Evolutionary conservation across 768 basidiomycete species (phyloP).

Genomic region (Galerina sulciceps): DNA sequence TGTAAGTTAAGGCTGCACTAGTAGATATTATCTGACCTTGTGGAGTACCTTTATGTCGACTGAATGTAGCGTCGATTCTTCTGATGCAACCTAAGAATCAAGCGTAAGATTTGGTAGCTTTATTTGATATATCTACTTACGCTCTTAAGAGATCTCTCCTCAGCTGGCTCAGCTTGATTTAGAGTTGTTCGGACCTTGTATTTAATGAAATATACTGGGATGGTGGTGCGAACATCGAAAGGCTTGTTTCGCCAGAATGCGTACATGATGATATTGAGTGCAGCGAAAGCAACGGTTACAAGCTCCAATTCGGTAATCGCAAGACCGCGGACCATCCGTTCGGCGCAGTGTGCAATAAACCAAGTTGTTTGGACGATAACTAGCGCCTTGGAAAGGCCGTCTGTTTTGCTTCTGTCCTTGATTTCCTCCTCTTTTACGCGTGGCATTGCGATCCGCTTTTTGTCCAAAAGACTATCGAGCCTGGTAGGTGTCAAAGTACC

Average conservation of each 20-base stretch:
- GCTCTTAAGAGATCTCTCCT: background rate
- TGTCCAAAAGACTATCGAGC: background rate
- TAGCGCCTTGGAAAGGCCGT: conserved; percentile 29
- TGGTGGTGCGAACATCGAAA: conserved; percentile 24
- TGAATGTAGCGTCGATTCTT: too few relatives aligned
- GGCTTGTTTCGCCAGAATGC: conserved; percentile 40
- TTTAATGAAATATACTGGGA: conserved; percentile 11
- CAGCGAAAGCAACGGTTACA: conserved; percentile 30
- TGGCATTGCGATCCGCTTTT: background rate
- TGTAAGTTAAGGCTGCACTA: too few relatives aligned
- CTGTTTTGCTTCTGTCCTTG: conserved; percentile 23
- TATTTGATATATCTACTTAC: background rate
- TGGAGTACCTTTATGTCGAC: too few relatives aligned
- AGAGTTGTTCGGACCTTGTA: background rate
- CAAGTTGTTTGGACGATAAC: conserved; percentile 30
- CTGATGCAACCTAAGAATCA: too few relatives aligned
- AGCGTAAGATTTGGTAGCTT: too few relatives aligned
- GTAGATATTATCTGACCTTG: too few relatives aligned
- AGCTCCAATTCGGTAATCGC: conserved; percentile 32
- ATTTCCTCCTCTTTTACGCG: conserved; percentile 7
- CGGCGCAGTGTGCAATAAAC: conserved; percentile 30
- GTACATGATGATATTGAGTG: conserved; percentile 28
- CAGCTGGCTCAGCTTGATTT: background rate
- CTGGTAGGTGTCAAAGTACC: background rate
- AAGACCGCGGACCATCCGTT: conserved; percentile 20